Percentiles rank a stretch among this genome's conserved stretches.
phyloP scores from a whole-genome alignment of 805 yeast genomes.

The Yarrowia sp. region DNA sequence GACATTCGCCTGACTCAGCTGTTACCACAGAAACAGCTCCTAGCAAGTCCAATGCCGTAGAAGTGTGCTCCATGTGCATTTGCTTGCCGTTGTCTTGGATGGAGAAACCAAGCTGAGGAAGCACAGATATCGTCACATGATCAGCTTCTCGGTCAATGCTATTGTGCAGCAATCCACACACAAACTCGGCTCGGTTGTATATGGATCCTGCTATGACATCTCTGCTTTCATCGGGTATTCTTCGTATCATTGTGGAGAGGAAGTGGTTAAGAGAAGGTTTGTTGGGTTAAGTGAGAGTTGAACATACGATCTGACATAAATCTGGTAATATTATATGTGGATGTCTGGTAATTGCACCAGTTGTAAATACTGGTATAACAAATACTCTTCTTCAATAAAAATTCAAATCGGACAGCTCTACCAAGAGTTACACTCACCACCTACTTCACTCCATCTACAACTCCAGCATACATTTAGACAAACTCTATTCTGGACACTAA shows the following conservation, averaged over 20 bases:
- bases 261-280: not conserved
- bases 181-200: not conserved
- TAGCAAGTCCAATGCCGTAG: not conserved
- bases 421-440: not conserved
- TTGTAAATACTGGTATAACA: too few relatives aligned
- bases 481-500: not conserved
- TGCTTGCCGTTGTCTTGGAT: not conserved
- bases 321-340: too few relatives aligned
- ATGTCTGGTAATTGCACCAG: too few relatives aligned
- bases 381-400: too few relatives aligned
- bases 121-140: not conserved
- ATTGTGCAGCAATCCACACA: not conserved
- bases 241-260: conserved; percentile 3
- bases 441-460: not conserved
- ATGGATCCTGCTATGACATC: conserved; percentile 8
- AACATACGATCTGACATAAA: too few relatives aligned
- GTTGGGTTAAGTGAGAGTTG: not conserved
- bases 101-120: not conserved
- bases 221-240: conserved; percentile 15
- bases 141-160: not conserved
- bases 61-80: not conserved
- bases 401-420: not conserved
- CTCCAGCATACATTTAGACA: not conserved
- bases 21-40: conserved; percentile 3
- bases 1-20: not conserved